Evolutionary conservation across 148 eudicot species (phyloP).

Genomic region (Dysphania ambrosioides): DNA sequence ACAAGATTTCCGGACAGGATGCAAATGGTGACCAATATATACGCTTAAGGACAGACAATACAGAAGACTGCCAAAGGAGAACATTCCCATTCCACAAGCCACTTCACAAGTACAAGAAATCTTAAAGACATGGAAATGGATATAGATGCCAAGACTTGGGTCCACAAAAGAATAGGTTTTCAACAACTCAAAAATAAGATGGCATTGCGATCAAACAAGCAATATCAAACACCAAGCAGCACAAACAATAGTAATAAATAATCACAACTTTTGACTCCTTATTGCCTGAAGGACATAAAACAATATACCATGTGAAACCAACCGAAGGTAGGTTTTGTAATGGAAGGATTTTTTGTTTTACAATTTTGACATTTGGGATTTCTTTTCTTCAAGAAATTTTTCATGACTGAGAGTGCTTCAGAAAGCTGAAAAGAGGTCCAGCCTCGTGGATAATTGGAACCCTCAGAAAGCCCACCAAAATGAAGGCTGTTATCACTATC

Average conservation of each 20-base stretch:
- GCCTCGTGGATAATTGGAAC: constrained; percentile 24
- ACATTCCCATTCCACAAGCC: not conserved
- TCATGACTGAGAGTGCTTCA: constrained; percentile 59
- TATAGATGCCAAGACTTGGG: not conserved
- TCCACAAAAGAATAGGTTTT: not conserved
- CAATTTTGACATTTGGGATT: constrained; percentile 44
- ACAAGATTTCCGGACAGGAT: too few species aligned
- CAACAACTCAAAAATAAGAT: not conserved
- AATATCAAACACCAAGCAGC: not conserved
- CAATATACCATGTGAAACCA: constrained; percentile 77
- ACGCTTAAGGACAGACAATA: too few species aligned
- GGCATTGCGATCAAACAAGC: not conserved
- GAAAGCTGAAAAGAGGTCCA: constrained; percentile 80
- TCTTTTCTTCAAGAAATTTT: constrained; percentile 45
- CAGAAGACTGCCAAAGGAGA: not conserved
- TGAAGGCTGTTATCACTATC: constrained; percentile 43
- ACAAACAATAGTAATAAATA: not conserved
- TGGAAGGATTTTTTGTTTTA: constrained; percentile 44
- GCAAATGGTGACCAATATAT: not conserved
- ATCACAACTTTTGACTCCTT: not conserved
- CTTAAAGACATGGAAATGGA: not conserved
- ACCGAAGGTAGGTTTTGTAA: constrained; percentile 77
- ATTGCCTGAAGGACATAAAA: constrained; percentile 1
- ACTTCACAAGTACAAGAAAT: not conserved
- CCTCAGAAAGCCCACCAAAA: constrained; percentile 14